Conservation (phyloP, 169 alveolate species). For the Eimeria sp. region DNA sequence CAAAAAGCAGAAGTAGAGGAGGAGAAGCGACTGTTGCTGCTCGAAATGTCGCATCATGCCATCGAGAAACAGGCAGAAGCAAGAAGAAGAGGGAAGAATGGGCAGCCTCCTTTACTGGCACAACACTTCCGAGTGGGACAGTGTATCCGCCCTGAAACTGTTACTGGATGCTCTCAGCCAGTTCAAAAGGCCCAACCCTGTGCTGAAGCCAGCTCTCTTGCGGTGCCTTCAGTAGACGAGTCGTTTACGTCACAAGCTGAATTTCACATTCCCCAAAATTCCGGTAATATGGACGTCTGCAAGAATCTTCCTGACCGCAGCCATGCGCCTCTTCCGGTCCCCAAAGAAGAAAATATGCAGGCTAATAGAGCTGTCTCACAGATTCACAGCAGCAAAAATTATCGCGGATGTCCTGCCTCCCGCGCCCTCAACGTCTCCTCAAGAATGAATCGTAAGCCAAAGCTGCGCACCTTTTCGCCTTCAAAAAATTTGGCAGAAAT, state of each 20-base stretch:
- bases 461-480: not conserved
- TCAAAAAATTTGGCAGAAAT: not conserved
- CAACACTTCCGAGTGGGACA: not conserved
- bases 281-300: not conserved
- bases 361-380: not conserved
- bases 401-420: not conserved
- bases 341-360: not conserved
- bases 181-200: not conserved
- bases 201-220: not conserved
- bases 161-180: not conserved
- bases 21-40: slow-evolving; percentile 47
- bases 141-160: not conserved
- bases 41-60: slow-evolving; percentile 37
- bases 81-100: not conserved
- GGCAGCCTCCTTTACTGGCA: not conserved
- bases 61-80: slow-evolving; percentile 20
- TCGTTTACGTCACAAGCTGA: not conserved
- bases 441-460: not conserved
- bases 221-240: not conserved
- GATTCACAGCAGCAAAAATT: not conserved
- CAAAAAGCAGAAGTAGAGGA: slow-evolving; percentile 28
- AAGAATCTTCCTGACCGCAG: not conserved
- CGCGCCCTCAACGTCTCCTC: not conserved
- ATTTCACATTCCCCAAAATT: not conserved
- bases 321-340: not conserved